Percentiles rank a stretch among this genome's conserved stretches.
phyloP scores from a whole-genome alignment of 2,329 filamentous ascomycete genomes.

The Claviceps pusilla region DNA sequence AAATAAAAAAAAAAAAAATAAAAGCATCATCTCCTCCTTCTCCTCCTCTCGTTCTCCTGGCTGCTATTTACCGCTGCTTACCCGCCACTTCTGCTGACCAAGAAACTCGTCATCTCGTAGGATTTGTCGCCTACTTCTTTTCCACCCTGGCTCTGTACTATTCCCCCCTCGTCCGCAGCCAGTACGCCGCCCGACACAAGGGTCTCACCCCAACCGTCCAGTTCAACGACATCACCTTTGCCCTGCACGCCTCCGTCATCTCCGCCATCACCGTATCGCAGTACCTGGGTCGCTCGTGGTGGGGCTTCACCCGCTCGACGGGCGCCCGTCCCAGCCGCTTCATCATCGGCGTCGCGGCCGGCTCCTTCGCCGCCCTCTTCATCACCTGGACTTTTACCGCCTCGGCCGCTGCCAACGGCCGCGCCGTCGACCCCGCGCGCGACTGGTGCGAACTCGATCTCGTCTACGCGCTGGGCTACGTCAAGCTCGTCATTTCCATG shows the following conservation, averaged over 20 bases:
- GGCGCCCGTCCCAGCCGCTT: slow-evolving; percentile 41
- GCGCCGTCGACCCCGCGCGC: slow-evolving; percentile 20
- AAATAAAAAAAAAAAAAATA: no score
- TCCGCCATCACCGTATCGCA: slow-evolving; percentile 63
- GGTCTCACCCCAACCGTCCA: slow-evolving; percentile 69
- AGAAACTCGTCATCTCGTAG: slow-evolving; percentile 16
- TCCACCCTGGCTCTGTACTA: slow-evolving; percentile 66
- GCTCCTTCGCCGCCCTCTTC: slow-evolving; percentile 40
- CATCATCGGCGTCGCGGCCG: slow-evolving; percentile 55
- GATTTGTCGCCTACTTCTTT: slow-evolving; percentile 60
- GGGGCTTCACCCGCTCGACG: slow-evolving; percentile 55
- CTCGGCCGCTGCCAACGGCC: slow-evolving; percentile 22
- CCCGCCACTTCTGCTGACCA: not conserved
- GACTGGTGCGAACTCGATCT: slow-evolving; percentile 50
- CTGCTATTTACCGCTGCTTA: not conserved
- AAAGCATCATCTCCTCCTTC: no score
- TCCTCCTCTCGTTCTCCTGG: no score
- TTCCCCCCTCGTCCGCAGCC: slow-evolving; percentile 58
- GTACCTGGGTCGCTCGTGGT: slow-evolving; percentile 57
- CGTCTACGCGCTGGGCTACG: slow-evolving; percentile 60
- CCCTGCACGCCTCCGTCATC: slow-evolving; percentile 61
- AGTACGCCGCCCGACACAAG: slow-evolving; percentile 70
- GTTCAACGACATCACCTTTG: slow-evolving; percentile 82
- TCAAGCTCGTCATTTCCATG: slow-evolving; percentile 77
- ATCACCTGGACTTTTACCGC: slow-evolving; percentile 33